Conservation (phyloP, 139 green algal species). For the Chlamydomonas eustigma region DNA sequence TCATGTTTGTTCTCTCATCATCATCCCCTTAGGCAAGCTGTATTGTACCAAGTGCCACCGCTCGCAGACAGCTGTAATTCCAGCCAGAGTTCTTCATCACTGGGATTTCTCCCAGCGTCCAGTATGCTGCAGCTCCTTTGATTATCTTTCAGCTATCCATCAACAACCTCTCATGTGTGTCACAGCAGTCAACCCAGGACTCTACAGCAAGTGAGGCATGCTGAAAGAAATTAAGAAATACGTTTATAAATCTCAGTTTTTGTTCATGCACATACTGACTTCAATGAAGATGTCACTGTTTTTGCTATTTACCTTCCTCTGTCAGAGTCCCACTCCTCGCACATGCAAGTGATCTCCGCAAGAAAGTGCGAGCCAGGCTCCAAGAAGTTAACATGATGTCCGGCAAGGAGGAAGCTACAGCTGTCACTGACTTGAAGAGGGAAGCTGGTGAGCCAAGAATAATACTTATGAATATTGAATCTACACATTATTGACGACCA, state of each 20-base stretch:
- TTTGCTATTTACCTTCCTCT: neutral
- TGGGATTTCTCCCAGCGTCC: slow-evolving; percentile 49
- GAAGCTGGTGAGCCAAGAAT: neutral
- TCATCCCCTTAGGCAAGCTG: slow-evolving; percentile 29
- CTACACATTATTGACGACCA: too few relatives aligned
- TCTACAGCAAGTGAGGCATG: slow-evolving; percentile 39
- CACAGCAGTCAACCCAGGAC: slow-evolving; percentile 43
- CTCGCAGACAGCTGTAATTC: slow-evolving; percentile 25
- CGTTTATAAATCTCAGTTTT: neutral
- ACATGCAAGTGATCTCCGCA: neutral
- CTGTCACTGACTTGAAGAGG: neutral
- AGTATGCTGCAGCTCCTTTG: slow-evolving; percentile 37
- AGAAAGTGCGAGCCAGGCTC: neutral
- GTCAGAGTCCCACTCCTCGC: neutral
- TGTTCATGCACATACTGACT: neutral
- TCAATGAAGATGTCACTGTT: neutral
- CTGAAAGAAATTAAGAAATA: neutral
- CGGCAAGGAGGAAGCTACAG: neutral
- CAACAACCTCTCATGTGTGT: slow-evolving; percentile 55
- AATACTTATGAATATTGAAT: too few relatives aligned
- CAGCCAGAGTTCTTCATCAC: slow-evolving; percentile 38
- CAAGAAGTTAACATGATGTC: neutral
- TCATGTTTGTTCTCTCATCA: neutral
- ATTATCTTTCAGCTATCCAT: slow-evolving; percentile 47
- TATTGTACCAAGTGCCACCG: slow-evolving; percentile 33